A percentile compares a stretch with the other conserved stretches of the same genome.
These are phyloP conservation scores for Puccinia hordei DNA, from an alignment of 1,284 basidiomycete species.

Conservation along the genomic window DNA sequence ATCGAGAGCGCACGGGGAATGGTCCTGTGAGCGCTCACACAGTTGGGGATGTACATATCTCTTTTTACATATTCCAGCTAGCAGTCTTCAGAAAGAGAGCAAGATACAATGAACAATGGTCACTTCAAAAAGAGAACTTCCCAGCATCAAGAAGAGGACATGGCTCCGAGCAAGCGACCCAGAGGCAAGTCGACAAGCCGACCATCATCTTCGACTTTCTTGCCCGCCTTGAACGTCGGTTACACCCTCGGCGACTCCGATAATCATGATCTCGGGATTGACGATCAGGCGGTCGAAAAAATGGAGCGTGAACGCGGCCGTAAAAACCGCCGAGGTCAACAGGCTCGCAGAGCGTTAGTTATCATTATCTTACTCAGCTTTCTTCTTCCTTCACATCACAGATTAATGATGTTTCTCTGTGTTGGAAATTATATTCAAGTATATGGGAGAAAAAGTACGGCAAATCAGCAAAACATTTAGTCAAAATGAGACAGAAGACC, in stretches of 20 bases:
- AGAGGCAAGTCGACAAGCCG: background rate
- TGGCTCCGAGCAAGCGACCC: no score
- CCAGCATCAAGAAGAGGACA: no score
- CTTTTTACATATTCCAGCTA: no score
- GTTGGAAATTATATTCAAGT: slow-evolving; percentile 61
- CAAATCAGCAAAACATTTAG: slow-evolving; percentile 81
- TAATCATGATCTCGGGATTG: slow-evolving; percentile 63
- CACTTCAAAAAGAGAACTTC: no score
- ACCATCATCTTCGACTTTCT: slow-evolving; percentile 68
- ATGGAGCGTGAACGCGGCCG: slow-evolving; percentile 60
- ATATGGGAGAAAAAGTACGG: slow-evolving; percentile 99
- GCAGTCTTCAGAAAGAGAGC: no score
- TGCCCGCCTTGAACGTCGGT: slow-evolving; percentile 82
- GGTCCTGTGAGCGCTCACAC: no score
- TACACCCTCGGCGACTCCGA: slow-evolving; percentile 75
- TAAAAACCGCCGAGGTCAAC: slow-evolving; percentile 88
- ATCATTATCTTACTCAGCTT: no score
- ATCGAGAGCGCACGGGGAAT: no score
- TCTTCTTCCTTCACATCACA: background rate
- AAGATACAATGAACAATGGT: no score
- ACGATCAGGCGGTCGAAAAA: slow-evolving; percentile 61
- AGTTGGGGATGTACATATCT: no score
- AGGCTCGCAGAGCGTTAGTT: slow-evolving; percentile 84
- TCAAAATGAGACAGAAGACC: slow-evolving; percentile 49
- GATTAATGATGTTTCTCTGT: background rate